Evolutionary conservation across 2,329 filamentous ascomycete species (phyloP), one percentile per base, ranked within the genome.

Genomic region (Xylariaceae sp.): DNA sequence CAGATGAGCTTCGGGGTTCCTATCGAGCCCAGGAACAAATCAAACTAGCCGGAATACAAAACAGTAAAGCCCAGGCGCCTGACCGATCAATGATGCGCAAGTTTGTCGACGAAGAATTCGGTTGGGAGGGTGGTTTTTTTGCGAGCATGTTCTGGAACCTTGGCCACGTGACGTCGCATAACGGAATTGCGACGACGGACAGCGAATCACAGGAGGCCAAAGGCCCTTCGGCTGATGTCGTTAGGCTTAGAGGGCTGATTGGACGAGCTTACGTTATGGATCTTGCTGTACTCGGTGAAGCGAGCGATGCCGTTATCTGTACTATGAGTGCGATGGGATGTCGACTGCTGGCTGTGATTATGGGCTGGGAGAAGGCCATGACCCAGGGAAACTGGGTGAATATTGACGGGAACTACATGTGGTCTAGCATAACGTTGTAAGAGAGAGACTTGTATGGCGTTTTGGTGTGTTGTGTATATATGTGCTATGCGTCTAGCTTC

Each of bases 81-180:
- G 72, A 81, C 57, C 71, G 72, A 29, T 72, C 73, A 8, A 73
- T 79, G 5, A 81, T 87, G 67, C 78, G 79, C 60, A 82, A 80
- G 62, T 89, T 88, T 67, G 79, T 88, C 37, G 88, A 91, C 56
- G 86, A 91, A 66, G 81, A 85, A 1, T 84, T 89, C 41, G 90
- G 89, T 32, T 95, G 89, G 89, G 89, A 95, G 68, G 89, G 90
- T 19, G 90, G 90, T 1, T 95, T 95, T 75, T 95, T 87, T 71
- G 80, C 81, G 11, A 80, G 83, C 64, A 85, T 94, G 72, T 95
- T 95, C 71, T 91, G 87, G 83, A 86, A 84, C 49, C 75, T 95
- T 1, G 90, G 88, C 3, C 68, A 72, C n/a, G 67, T 72, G 45
- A 70, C 71, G 4, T 51, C 60, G 54, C 76, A 70, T 64, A 74